These are phyloP conservation scores for Stagonosporopsis chrysanthemi DNA, from an alignment of 2,329 filamentous ascomycete genomes.

Conservation along the genomic window DNA sequence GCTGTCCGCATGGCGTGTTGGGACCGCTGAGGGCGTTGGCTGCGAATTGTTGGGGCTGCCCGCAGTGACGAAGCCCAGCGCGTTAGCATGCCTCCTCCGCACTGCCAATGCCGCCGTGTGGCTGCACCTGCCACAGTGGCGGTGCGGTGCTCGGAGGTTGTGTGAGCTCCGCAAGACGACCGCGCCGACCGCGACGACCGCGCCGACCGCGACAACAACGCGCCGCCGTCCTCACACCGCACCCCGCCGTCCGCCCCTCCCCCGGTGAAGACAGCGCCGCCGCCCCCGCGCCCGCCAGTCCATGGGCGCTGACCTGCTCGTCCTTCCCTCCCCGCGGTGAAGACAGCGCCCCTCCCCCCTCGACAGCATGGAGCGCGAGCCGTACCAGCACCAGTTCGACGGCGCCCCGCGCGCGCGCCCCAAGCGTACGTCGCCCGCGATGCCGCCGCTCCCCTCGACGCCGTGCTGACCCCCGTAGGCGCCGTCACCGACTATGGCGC, in stretches of 20 bases:
- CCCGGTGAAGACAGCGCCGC: no score
- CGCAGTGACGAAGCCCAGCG: constrained; percentile 2
- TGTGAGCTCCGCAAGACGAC: no score
- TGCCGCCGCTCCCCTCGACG: not conserved
- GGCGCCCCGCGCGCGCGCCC: constrained; percentile 44
- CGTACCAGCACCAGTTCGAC: constrained; percentile 46
- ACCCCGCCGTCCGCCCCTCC: not conserved
- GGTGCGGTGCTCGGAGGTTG: no score
- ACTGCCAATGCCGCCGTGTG: no score
- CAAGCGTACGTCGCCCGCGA: constrained; percentile 36
- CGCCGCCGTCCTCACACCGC: no score
- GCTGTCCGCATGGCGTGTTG: constrained; percentile 20
- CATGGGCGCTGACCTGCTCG: no score
- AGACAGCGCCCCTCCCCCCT: no score
- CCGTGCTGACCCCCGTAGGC: constrained; percentile 60
- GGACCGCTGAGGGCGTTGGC: constrained; percentile 3
- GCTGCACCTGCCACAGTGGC: not conserved
- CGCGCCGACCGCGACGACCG: no score
- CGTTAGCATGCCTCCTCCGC: no score
- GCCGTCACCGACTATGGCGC: constrained; percentile 93
- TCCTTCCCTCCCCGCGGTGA: no score
- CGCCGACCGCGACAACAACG: no score
- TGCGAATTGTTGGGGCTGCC: constrained; percentile 15
- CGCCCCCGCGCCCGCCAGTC: not conserved
- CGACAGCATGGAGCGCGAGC: constrained; percentile 46